Percentiles rank a stretch among this genome's conserved stretches.
phyloP scores from a whole-genome alignment of 148 eudicot species.

The Polygonum aviculare region DNA sequence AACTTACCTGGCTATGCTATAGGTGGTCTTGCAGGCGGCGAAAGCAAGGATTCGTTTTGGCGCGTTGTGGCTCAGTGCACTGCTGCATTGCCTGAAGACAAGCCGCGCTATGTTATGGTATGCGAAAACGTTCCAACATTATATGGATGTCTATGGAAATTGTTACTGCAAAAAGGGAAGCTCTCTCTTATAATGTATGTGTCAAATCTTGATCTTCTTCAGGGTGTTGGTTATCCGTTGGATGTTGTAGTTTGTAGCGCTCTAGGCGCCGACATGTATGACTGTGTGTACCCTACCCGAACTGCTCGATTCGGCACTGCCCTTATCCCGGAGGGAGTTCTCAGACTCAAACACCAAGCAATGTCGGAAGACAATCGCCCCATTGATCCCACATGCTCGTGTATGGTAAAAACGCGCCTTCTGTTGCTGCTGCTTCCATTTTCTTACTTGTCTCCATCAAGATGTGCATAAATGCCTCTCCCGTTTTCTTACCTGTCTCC shows the following conservation, averaged over 20 bases:
- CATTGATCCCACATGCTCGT: conserved; percentile 65
- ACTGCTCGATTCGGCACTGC: conserved; percentile 97
- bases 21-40: conserved; percentile 98
- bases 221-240: conserved; percentile 93
- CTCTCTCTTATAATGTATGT: background rate
- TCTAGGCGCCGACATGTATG: conserved; percentile 95
- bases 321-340: conserved; percentile 81
- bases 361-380: conserved; percentile 78
- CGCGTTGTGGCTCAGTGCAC: conserved; percentile 94
- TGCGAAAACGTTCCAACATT: background rate
- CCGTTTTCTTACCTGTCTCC: background rate
- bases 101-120: conserved; percentile 93
- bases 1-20: conserved; percentile 91
- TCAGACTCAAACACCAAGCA: conserved; percentile 66
- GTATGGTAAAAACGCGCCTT: conserved; percentile 50
- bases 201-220: conserved; percentile 5
- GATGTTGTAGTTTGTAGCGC: conserved; percentile 96
- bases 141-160: too few relatives aligned
- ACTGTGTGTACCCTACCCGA: conserved; percentile 91
- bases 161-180: background rate
- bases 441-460: background rate
- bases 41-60: conserved; percentile 97
- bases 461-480: background rate
- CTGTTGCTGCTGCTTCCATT: too few relatives aligned
- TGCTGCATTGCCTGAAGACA: conserved; percentile 81